Evolutionary conservation across 805 yeast species (phyloP).

Genomic region (Zygotorulaspora chibaensis): DNA sequence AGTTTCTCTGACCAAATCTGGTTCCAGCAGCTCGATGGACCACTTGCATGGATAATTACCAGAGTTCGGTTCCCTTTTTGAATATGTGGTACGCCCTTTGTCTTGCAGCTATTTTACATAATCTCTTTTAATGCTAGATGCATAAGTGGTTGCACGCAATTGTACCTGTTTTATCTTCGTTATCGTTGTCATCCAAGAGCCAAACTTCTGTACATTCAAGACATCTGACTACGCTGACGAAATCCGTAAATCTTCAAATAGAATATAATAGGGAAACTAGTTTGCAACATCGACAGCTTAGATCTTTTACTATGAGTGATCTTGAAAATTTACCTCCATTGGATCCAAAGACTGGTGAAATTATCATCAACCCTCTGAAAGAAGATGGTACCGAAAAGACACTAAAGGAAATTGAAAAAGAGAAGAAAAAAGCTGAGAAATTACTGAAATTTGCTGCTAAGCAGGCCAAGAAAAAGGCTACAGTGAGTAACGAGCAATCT

Average conservation of each 20-base stretch:
- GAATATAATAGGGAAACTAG: constrained; percentile 1
- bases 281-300: constrained; percentile 9
- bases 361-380: constrained; percentile 36
- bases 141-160: constrained; percentile 12
- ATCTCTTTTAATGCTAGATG: constrained; percentile 13
- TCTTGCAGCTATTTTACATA: neutral
- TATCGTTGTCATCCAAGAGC: neutral
- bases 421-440: constrained; percentile 83
- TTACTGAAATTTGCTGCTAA: constrained; percentile 82
- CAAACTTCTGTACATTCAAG: neutral
- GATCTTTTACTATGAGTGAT: constrained; percentile 29
- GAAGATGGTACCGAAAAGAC: constrained; percentile 54
- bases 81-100: too few species aligned
- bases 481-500: constrained; percentile 58
- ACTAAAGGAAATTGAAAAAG: constrained; percentile 79
- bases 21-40: too few species aligned
- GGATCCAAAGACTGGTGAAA: constrained; percentile 36
- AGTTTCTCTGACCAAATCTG: neutral
- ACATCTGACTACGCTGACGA: neutral
- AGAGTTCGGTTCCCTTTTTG: neutral
- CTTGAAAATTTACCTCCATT: constrained; percentile 34
- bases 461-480: constrained; percentile 56
- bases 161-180: constrained; percentile 9
- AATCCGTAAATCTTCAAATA: neutral
- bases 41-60: neutral